Percentiles rank a stretch among this genome's conserved stretches.
These are phyloP conservation scores for Daldinia concentrica DNA, from an alignment of 495 filamentous ascomycete species.

Conservation along the genomic window DNA sequence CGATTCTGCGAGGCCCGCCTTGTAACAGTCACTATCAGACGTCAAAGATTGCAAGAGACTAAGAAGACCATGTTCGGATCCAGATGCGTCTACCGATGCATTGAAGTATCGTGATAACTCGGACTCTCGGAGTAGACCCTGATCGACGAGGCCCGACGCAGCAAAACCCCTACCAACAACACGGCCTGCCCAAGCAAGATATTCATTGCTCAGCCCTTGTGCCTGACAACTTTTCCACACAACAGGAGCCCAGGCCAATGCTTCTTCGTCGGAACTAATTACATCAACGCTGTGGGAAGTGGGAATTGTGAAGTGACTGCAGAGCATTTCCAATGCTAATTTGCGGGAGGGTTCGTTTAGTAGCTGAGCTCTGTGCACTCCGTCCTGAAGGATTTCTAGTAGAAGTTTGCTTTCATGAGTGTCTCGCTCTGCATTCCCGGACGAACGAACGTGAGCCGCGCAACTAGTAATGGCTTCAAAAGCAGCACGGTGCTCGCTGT, in stretches of 20 bases:
- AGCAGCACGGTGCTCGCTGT: slow-evolving; percentile 55
- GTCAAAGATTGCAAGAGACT: slow-evolving; percentile 73
- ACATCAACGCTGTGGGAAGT: slow-evolving; percentile 66
- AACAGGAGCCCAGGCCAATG: slow-evolving; percentile 66
- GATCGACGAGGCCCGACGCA: slow-evolving; percentile 71
- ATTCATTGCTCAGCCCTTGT: slow-evolving; percentile 68
- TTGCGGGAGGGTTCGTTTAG: slow-evolving; percentile 74
- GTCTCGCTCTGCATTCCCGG: slow-evolving; percentile 67
- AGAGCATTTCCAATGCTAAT: slow-evolving; percentile 77
- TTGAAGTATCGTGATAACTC: slow-evolving; percentile 60
- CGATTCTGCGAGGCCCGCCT: slow-evolving; percentile 79
- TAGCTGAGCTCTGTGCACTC: slow-evolving; percentile 65
- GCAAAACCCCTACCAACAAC: slow-evolving; percentile 87
- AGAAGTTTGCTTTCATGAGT: slow-evolving; percentile 78
- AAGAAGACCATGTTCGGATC: slow-evolving; percentile 65
- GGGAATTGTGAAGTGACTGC: slow-evolving; percentile 71
- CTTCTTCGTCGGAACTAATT: slow-evolving; percentile 67
- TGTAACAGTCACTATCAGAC: slow-evolving; percentile 65
- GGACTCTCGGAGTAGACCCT: slow-evolving; percentile 66
- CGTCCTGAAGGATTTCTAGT: slow-evolving; percentile 76
- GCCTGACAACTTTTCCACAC: slow-evolving; percentile 79
- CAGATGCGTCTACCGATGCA: slow-evolving; percentile 48
- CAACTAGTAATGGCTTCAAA: slow-evolving; percentile 73
- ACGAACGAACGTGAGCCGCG: slow-evolving; percentile 64
- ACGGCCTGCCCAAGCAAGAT: slow-evolving; percentile 83